Base-by-base conservation (phyloP, 805 yeast genomes). In the Starmera quercuum region DNA sequence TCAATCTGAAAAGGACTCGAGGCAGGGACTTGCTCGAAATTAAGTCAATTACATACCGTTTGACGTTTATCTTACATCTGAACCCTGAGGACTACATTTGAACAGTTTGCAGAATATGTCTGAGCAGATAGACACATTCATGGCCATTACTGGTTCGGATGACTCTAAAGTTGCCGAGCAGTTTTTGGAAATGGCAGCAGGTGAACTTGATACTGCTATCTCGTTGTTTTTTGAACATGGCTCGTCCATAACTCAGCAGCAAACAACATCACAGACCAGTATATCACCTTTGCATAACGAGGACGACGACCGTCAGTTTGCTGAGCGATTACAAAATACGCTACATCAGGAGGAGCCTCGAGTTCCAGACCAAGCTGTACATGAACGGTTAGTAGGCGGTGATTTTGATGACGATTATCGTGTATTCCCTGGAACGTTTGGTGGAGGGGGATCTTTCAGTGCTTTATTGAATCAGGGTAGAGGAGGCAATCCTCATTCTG, bases 201-300 rank as follows among this genome's bases (percentile, higher is more conserved):
- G 76, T 30, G 75, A 85, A 53, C 53, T 90, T 22, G 95, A 88
- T 37, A 72, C 76, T 15, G 97, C 98, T 0, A 83, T 92, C 7
- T 75, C 86, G 11, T 63, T 92, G 29, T 92, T 63, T 56, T 79
- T 83, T 59, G 97, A 92, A 44, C 71, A 70, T 44, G 78, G 78
- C 19, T 42, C 59, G 7, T 58, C 65, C 10, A 40, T 38, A 33
- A 44, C 53, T 0, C 51, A 40, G 19, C 30, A 41, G 20, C 32
- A 24, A 19, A 30, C 34, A 21, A 28, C 29, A 10, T 3, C 19
- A 10, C 9, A 13, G 8, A 15, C 8, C 10, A 29, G 5, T 20
- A 16, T n/a, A 20, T 9, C 18, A n/a, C 7, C 7, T 6, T 17
- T 13, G n/a, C 17, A 6, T 15, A 16, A 27, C 20, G 13, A 18